Evolutionary conservation across 106 monocot genomes (phyloP).

Genomic region (Dioscorea dumetorum): DNA sequence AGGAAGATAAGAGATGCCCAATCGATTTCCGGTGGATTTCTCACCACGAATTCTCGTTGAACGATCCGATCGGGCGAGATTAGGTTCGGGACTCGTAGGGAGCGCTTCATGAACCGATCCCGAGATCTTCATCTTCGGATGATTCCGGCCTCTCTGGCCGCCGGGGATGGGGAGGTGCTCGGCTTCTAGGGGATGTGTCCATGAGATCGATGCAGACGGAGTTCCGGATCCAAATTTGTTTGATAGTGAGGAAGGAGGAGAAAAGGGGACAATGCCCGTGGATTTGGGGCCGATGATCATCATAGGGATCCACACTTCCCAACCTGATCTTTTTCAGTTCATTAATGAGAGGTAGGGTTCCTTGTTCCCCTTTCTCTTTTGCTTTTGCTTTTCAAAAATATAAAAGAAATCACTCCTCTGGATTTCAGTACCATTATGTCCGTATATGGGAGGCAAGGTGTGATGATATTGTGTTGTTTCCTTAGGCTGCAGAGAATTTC

Average conservation of each 20-base stretch:
- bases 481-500: too few species aligned
- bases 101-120: constrained; percentile 19
- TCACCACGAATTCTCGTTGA: background rate
- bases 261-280: background rate
- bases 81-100: constrained; percentile 26
- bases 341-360: background rate
- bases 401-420: background rate
- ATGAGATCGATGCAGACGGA: background rate
- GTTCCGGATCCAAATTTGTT: background rate
- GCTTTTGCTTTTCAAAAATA: background rate
- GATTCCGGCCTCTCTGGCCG: background rate
- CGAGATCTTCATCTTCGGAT: constrained; percentile 14
- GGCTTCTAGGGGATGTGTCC: constrained; percentile 9
- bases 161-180: constrained; percentile 34
- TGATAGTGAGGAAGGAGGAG: background rate
- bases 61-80: constrained; percentile 21
- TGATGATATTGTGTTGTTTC: too few species aligned
- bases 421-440: background rate
- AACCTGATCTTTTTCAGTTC: too few species aligned
- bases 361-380: background rate
- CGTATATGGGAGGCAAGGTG: background rate
- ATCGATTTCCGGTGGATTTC: constrained; percentile 26
- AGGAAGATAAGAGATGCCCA: constrained; percentile 3
- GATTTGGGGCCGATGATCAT: background rate
- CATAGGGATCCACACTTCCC: constrained; percentile 2